Evolutionary conservation across 108 stramenopile species (phyloP).

Genomic region (Epithemia pelagica): DNA sequence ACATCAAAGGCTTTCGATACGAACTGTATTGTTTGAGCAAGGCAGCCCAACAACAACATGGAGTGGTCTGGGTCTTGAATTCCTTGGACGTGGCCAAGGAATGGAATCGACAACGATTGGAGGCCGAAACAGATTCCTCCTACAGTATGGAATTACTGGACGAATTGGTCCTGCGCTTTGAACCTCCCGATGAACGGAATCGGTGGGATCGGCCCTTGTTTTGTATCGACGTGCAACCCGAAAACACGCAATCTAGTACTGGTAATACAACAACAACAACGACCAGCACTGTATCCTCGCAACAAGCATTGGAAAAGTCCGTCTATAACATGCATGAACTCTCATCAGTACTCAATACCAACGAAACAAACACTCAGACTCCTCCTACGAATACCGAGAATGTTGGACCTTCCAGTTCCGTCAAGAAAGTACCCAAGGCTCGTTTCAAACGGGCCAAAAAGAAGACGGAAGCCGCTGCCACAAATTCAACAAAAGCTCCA

Average conservation of each 20-base stretch:
- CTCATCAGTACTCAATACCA: neutral
- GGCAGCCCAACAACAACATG: slow-evolving; percentile 66
- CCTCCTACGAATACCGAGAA: slow-evolving; percentile 8
- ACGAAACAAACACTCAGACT: neutral
- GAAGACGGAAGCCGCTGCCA: neutral
- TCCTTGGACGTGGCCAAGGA: slow-evolving; percentile 24
- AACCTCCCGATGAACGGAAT: slow-evolving; percentile 82
- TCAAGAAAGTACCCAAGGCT: slow-evolving; percentile 7
- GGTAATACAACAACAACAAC: too few species aligned
- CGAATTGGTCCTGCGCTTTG: slow-evolving; percentile 71
- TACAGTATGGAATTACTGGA: slow-evolving; percentile 46
- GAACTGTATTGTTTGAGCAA: slow-evolving; percentile 83
- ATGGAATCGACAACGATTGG: slow-evolving; percentile 42
- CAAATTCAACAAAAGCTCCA: slow-evolving; percentile 11
- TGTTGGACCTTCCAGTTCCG: neutral
- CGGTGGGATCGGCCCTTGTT: slow-evolving; percentile 86
- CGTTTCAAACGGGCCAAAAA: slow-evolving; percentile 7
- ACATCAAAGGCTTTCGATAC: slow-evolving; percentile 89
- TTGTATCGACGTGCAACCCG: slow-evolving; percentile 43
- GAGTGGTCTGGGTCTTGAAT: slow-evolving; percentile 75
- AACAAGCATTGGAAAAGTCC: slow-evolving; percentile 20
- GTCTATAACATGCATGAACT: slow-evolving; percentile 65
- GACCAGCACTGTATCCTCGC: slow-evolving; percentile 32
- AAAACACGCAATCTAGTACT: neutral
- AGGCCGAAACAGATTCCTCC: slow-evolving; percentile 14